A percentile compares a stretch with the other conserved stretches of the same genome.
phyloP scores from a whole-genome alignment of 2,329 filamentous ascomycete genomes.

The Penicillium sp. region DNA sequence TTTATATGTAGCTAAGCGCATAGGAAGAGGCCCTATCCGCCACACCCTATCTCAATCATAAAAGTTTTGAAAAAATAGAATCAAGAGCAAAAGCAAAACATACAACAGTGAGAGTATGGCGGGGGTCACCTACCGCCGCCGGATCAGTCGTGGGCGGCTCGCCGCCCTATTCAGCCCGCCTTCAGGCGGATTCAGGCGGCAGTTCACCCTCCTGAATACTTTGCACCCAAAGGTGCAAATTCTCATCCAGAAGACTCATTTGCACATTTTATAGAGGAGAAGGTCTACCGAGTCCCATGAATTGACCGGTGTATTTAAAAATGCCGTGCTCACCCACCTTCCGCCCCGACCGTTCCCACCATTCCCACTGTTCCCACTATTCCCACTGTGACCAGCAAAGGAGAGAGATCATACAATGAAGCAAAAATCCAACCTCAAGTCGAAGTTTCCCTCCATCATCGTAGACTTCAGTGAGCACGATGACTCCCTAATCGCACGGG shows the following conservation, averaged over 20 bases:
- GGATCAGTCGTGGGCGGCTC: not conserved
- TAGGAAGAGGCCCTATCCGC: too few species aligned
- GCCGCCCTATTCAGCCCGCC: not conserved
- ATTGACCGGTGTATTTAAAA: not conserved
- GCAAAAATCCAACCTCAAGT: not conserved
- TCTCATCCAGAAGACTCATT: not conserved
- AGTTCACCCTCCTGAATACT: not conserved
- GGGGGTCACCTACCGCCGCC: not conserved
- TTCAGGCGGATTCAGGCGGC: not conserved
- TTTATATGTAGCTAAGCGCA: too few species aligned
- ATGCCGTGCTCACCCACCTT: not conserved
- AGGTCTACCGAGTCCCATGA: not conserved
- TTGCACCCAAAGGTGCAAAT: not conserved
- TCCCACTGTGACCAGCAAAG: too few species aligned
- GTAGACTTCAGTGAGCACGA: not conserved
- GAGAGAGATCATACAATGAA: constrained; percentile 1
- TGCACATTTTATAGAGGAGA: not conserved
- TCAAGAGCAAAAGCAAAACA: not conserved
- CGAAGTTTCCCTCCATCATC: not conserved
- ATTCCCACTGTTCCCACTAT: not conserved
- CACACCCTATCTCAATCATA: not conserved
- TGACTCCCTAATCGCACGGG: not conserved
- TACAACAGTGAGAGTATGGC: not conserved
- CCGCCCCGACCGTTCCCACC: not conserved
- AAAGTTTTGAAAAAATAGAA: not conserved